Evolutionary conservation across 1,284 basidiomycete genomes (phyloP).

Genomic region (Cutaneotrichosporon sp.): DNA sequence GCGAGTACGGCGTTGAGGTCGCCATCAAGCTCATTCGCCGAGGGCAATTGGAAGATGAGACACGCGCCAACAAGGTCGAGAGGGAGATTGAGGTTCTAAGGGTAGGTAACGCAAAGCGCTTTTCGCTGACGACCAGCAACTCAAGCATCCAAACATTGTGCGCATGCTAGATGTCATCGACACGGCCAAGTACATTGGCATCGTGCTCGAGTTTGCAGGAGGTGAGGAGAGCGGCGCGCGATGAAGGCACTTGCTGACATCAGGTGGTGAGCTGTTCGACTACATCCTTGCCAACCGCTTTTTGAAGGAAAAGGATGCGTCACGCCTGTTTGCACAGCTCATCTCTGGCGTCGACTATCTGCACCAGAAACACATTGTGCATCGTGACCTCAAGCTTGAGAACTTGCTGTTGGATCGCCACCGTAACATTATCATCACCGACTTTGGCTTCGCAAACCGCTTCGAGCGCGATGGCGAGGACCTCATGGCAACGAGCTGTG

Average conservation of each 20-base stretch:
- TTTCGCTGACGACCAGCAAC: conserved; percentile 54
- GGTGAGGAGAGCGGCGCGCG: conserved; percentile 41
- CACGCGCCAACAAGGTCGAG: conserved; percentile 91
- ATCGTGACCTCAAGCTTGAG: conserved; percentile 98
- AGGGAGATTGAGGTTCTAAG: conserved; percentile 95
- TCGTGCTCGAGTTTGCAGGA: conserved; percentile 96
- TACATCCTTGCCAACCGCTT: conserved; percentile 98
- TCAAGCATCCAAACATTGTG: conserved; percentile 98
- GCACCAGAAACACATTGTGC: conserved; percentile 98
- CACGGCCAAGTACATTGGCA: conserved; percentile 99
- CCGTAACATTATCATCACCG: conserved; percentile 98
- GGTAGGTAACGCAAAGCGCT: conserved; percentile 55
- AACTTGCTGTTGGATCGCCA: conserved; percentile 95
- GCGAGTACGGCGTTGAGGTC: conserved; percentile 95
- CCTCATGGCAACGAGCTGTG: conserved; percentile 97
- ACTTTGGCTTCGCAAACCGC: conserved; percentile 98
- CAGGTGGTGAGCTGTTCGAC: conserved; percentile 95
- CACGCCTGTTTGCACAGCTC: conserved; percentile 95
- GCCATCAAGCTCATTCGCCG: conserved; percentile 96
- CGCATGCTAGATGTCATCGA: conserved; percentile 98
- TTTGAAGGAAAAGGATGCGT: conserved; percentile 89
- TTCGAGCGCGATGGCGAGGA: conserved; percentile 89
- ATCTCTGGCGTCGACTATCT: conserved; percentile 99
- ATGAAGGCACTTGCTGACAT: not conserved
- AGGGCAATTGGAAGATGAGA: conserved; percentile 81